A percentile compares a stretch with the other conserved stretches of the same genome.
Evolutionary conservation across 108 stramenopile species (phyloP).

Genomic region (Aureococcus anophagefferens): DNA sequence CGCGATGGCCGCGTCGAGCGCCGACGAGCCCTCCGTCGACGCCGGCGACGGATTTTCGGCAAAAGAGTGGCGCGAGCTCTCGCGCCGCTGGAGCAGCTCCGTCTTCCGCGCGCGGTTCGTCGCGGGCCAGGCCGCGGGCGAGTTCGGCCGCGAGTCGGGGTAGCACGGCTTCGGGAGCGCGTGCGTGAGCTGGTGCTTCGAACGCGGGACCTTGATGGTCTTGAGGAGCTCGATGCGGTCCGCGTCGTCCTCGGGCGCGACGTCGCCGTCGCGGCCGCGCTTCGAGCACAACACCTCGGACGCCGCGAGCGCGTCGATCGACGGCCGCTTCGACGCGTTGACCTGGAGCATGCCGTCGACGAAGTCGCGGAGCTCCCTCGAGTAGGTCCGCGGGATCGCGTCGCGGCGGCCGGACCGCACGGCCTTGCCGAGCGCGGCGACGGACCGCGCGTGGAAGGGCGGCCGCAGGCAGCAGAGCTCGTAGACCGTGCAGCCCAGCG

Average conservation of each 20-base stretch:
- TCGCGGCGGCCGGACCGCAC: background rate
- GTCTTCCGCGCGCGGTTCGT: background rate
- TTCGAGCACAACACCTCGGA: background rate
- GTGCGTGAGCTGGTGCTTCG: background rate
- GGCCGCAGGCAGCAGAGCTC: slow-evolving; percentile 37
- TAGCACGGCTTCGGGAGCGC: slow-evolving; percentile 18
- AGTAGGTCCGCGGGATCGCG: background rate
- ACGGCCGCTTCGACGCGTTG: too few relatives aligned
- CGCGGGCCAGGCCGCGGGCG: slow-evolving; percentile 9
- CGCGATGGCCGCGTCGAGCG: too few relatives aligned
- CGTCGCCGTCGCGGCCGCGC: too few relatives aligned
- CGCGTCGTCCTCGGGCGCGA: background rate
- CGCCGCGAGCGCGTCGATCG: too few relatives aligned
- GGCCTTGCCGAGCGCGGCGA: slow-evolving; percentile 6
- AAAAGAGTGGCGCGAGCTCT: too few relatives aligned
- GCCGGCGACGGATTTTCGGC: too few relatives aligned
- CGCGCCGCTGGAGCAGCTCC: too few relatives aligned
- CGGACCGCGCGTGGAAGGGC: slow-evolving; percentile 29
- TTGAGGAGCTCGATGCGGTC: slow-evolving; percentile 8
- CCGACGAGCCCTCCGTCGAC: too few relatives aligned
- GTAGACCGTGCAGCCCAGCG: slow-evolving; percentile 38
- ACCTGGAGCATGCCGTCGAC: background rate
- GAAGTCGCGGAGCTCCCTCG: background rate
- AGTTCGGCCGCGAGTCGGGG: slow-evolving; percentile 13
- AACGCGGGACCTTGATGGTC: slow-evolving; percentile 15